Evolutionary conservation across 2,329 filamentous ascomycete genomes (phyloP).

Genomic region (Polytolypa hystricis): DNA sequence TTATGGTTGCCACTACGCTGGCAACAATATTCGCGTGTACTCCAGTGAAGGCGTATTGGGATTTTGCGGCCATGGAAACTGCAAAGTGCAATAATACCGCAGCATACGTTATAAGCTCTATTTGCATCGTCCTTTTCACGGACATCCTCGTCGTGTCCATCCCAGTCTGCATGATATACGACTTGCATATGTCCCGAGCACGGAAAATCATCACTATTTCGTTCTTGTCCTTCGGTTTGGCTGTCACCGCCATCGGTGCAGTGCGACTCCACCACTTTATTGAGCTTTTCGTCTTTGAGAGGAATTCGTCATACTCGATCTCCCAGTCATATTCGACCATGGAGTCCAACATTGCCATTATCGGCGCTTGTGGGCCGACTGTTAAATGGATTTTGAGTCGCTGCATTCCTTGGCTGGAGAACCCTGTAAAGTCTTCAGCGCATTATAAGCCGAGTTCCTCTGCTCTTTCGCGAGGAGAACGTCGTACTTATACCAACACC

Average conservation of each 20-base stretch:
- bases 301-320: background rate
- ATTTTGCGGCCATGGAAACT: background rate
- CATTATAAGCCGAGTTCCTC: background rate
- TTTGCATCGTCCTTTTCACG: background rate
- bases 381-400: background rate
- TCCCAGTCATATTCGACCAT: background rate
- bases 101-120: background rate
- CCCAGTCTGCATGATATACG: background rate
- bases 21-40: background rate
- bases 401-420: background rate
- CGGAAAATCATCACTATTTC: background rate
- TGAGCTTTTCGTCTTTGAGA: slow-evolving; percentile 12
- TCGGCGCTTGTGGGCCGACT: background rate
- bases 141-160: background rate
- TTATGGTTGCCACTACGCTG: background rate
- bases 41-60: background rate
- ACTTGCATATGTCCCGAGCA: background rate
- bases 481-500: background rate
- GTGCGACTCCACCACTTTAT: slow-evolving; percentile 20
- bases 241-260: slow-evolving; percentile 19
- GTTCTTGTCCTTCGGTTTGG: background rate
- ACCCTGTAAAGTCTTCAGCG: background rate
- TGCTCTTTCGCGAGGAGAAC: background rate
- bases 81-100: background rate
- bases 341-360: slow-evolving; percentile 3